A percentile compares a stretch with the other conserved stretches of the same genome.
phyloP scores from a whole-genome alignment of 2,329 filamentous ascomycete species.

The Phoma sp. region DNA sequence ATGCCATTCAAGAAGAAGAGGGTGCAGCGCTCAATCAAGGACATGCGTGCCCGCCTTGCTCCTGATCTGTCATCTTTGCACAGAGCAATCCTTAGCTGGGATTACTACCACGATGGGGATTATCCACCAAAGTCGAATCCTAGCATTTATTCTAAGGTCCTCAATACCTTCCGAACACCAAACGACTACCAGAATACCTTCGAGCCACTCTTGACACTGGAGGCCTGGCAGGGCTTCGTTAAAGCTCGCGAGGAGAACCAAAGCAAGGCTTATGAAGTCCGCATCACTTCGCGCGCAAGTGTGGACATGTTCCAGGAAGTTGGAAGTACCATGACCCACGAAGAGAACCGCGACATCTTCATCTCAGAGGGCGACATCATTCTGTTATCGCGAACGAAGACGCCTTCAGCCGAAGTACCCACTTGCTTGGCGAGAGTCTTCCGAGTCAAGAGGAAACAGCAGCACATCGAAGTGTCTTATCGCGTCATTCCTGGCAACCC shows the following conservation, averaged over 20 bases:
- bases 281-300: constrained; percentile 83
- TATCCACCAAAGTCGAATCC: constrained; percentile 77
- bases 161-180: constrained; percentile 77
- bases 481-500: constrained; percentile 73
- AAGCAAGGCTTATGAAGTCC: constrained; percentile 82
- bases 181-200: constrained; percentile 86
- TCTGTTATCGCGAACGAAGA: constrained; percentile 75
- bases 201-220: constrained; percentile 84
- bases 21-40: constrained; percentile 81
- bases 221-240: constrained; percentile 95
- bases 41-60: constrained; percentile 90
- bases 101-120: constrained; percentile 89
- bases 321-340: constrained; percentile 77
- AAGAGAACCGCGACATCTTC: constrained; percentile 72
- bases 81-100: constrained; percentile 86
- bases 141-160: constrained; percentile 75
- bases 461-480: constrained; percentile 82
- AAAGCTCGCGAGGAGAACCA: constrained; percentile 86
- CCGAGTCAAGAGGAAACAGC: constrained; percentile 80
- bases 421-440: constrained; percentile 88
- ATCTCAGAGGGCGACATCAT: constrained; percentile 88
- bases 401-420: constrained; percentile 71
- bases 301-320: constrained; percentile 95
- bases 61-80: constrained; percentile 88
- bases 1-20: constrained; percentile 85